These are phyloP conservation scores for Rhodomyrtus tomentosa DNA, from an alignment of 345 rosid species.

Conservation along the genomic window DNA sequence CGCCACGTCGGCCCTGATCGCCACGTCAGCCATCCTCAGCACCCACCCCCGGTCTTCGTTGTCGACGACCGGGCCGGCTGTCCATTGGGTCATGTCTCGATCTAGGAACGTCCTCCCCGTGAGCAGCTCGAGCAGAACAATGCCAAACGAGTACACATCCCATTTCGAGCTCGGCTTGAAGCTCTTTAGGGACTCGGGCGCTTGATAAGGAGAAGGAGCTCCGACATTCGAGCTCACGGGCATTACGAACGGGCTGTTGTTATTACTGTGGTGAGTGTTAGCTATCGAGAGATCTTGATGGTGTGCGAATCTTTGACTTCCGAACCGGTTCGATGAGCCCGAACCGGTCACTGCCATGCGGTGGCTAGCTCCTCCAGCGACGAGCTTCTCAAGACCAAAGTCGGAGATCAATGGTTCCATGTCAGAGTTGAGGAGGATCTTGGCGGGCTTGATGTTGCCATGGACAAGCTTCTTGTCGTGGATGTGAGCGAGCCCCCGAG, in stretches of 20 bases:
- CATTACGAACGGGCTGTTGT: slow-evolving; percentile 11
- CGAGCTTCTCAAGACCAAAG: slow-evolving; percentile 53
- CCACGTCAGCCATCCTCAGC: slow-evolving; percentile 45
- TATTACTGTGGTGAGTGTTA: not conserved
- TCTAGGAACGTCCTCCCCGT: slow-evolving; percentile 48
- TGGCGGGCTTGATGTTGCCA: slow-evolving; percentile 70
- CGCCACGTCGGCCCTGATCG: slow-evolving; percentile 45
- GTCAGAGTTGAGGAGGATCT: slow-evolving; percentile 51
- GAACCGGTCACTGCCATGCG: not conserved
- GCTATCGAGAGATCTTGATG: not conserved
- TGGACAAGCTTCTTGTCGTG: slow-evolving; percentile 78
- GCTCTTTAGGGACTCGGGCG: slow-evolving; percentile 56
- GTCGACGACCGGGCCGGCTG: slow-evolving; percentile 8
- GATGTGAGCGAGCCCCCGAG: slow-evolving; percentile 61
- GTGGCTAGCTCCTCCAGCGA: not conserved
- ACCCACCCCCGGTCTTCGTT: slow-evolving; percentile 38
- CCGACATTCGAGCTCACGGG: slow-evolving; percentile 3
- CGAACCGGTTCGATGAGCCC: not conserved
- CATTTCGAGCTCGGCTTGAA: slow-evolving; percentile 57
- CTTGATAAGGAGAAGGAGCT: slow-evolving; percentile 28
- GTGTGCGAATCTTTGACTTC: not conserved
- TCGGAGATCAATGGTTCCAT: slow-evolving; percentile 63
- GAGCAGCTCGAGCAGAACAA: slow-evolving; percentile 64
- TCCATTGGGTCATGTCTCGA: slow-evolving; percentile 46
- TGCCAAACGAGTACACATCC: slow-evolving; percentile 82